These are phyloP conservation scores for Sphaceloma murrayae DNA, from an alignment of 2,329 filamentous ascomycete genomes.

Conservation along the genomic window DNA sequence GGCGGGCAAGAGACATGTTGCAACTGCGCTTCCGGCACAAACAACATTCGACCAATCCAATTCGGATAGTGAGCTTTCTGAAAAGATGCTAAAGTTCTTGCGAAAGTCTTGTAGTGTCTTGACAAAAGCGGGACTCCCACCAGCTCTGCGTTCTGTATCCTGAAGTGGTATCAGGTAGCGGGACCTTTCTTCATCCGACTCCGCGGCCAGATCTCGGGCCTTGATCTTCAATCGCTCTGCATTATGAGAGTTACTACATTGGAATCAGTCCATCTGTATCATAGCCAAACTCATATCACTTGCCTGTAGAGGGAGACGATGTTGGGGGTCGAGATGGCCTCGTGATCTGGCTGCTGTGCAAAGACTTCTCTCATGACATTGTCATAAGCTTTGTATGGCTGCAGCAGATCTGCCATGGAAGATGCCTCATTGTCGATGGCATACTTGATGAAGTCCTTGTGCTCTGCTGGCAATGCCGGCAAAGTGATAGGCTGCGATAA, in stretches of 20 bases:
- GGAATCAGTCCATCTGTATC: neutral
- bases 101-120: slow-evolving; percentile 59
- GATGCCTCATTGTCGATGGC: slow-evolving; percentile 46
- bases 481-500: slow-evolving; percentile 18
- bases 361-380: slow-evolving; percentile 56
- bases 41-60: slow-evolving; percentile 77
- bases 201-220: slow-evolving; percentile 48
- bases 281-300: slow-evolving; percentile 25
- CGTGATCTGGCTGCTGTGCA: slow-evolving; percentile 56
- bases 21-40: slow-evolving; percentile 69
- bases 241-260: slow-evolving; percentile 18
- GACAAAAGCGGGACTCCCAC: slow-evolving; percentile 60
- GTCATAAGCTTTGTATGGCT: slow-evolving; percentile 60
- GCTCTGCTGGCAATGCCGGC: slow-evolving; percentile 31
- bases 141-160: slow-evolving; percentile 49
- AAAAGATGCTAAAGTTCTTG: slow-evolving; percentile 72
- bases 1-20: slow-evolving; percentile 62
- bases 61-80: slow-evolving; percentile 64
- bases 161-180: slow-evolving; percentile 61
- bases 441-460: slow-evolving; percentile 41
- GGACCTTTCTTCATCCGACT: slow-evolving; percentile 51
- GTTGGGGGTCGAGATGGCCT: slow-evolving; percentile 51
- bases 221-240: slow-evolving; percentile 46
- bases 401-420: slow-evolving; percentile 49
- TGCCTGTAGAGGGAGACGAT: slow-evolving; percentile 52